Conservation (phyloP, 2,329 filamentous ascomycete species). For the Cladophialophora exuberans region DNA sequence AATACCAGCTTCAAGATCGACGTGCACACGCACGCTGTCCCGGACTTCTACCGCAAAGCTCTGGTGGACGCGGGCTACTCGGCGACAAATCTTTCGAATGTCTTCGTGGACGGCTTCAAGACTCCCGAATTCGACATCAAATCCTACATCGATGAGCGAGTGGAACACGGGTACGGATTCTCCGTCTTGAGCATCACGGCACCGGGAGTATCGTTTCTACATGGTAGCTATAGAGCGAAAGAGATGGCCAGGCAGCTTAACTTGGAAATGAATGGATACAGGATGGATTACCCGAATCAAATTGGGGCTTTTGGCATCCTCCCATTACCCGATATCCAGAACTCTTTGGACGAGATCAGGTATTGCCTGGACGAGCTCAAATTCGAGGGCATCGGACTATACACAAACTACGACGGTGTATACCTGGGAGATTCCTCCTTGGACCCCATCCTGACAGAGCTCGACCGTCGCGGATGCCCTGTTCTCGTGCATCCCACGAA, state of each 20-base stretch:
- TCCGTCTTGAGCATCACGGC: conserved; percentile 37
- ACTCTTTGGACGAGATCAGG: conserved; percentile 6
- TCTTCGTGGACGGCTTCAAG: conserved; percentile 12
- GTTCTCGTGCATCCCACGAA: conserved; percentile 14
- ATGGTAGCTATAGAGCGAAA: background rate
- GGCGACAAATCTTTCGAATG: background rate
- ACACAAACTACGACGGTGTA: conserved; percentile 11
- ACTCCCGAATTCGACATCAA: conserved; percentile 11
- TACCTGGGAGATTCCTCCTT: conserved; percentile 11
- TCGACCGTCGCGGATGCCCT: conserved; percentile 7
- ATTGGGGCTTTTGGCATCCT: conserved; percentile 8
- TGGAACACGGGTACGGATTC: conserved; percentile 4
- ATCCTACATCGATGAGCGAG: background rate
- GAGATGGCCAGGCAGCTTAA: background rate
- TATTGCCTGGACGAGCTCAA: conserved; percentile 16
- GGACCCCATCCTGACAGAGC: conserved; percentile 12
- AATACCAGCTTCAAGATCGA: conserved; percentile 4
- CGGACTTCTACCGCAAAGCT: conserved; percentile 4
- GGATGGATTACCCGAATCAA: background rate
- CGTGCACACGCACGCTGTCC: conserved; percentile 9
- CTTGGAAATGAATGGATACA: background rate
- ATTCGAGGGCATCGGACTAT: conserved; percentile 13
- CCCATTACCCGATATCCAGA: conserved; percentile 6
- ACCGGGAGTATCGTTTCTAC: conserved; percentile 28
- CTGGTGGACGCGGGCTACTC: conserved; percentile 9